Evolutionary conservation across 768 basidiomycete species (phyloP).

Genomic region (Xanthoconium purpureum): DNA sequence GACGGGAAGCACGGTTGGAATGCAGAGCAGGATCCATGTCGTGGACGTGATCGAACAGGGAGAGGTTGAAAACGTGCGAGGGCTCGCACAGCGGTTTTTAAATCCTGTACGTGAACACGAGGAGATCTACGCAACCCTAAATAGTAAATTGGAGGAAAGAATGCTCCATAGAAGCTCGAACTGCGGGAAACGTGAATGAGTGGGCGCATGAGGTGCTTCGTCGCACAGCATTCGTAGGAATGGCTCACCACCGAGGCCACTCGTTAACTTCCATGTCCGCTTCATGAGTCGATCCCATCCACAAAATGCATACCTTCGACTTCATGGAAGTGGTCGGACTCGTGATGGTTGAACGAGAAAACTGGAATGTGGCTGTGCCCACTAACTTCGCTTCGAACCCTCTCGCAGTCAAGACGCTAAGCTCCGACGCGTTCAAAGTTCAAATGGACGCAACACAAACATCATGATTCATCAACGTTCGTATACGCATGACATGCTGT

Average conservation of each 20-base stretch:
- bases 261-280: background rate
- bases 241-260: background rate
- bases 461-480: too few relatives aligned
- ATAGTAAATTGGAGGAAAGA: background rate
- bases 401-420: too few relatives aligned
- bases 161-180: background rate
- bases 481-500: background rate
- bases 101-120: too few relatives aligned
- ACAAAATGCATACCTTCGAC: background rate
- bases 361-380: too few relatives aligned
- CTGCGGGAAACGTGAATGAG: background rate
- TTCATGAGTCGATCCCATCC: background rate
- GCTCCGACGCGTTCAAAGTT: too few relatives aligned
- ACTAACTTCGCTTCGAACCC: too few relatives aligned
- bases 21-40: conserved; percentile 1
- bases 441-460: too few relatives aligned
- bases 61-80: background rate
- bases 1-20: conserved; percentile 7
- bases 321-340: background rate
- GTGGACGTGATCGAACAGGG: background rate
- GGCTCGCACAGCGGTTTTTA: background rate
- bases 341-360: too few relatives aligned
- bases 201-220: background rate
- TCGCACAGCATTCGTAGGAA: background rate
- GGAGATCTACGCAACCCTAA: background rate